Base-by-base conservation (phyloP, 2,329 filamentous ascomycete species). In the Tolypocladium album region DNA sequence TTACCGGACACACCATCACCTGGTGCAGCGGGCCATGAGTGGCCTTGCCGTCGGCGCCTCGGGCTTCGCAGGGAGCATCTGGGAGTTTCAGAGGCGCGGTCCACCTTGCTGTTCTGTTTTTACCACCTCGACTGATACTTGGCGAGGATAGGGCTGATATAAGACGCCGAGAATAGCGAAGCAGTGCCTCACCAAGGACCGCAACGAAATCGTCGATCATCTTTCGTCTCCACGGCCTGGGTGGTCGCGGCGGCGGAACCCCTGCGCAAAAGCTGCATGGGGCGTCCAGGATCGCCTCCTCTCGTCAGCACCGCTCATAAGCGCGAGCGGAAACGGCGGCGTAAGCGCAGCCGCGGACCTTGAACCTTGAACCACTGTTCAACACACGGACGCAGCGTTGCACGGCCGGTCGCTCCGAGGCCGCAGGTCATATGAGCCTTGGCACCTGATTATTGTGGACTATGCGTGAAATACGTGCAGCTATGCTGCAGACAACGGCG, bases 271-370 rank as follows among this genome's bases (percentile, higher is more conserved):
- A 1, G 8, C 42, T 2, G 39, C 15, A 42, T 42, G 39, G 43
- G 43, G 4, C 24, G 12, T 11, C 47, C 17, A 43, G 40, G 40
- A 43, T 43, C 17, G 40, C 20, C 38, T 22, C 55, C 59, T 57
- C 59, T 58, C 59, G 59, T 60, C 59, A 60, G 59, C 59, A 38
- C 24, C 38, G 55, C 55, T 52, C 43, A 57, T 47, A 58, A 58
- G 59, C 59, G 59, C 59, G 59, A 47, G 59, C 59, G 55, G 38
- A 57, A 24, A 38, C 55, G 12, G 38, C 47, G 45, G 27, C 47
- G 53, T 38, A 59, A 59, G 53, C 53, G 58, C 50, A 53, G n/a
- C 50, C 50, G 50, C 50, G 50, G 4, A 5, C 11, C 9, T n/a
- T n/a, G 50, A 5, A 5, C 11, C 9, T n/a, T n/a, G 50, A 36